These are phyloP conservation scores for Astragalus membranaceus DNA, from an alignment of 306 rosid species.

Conservation along the genomic window DNA sequence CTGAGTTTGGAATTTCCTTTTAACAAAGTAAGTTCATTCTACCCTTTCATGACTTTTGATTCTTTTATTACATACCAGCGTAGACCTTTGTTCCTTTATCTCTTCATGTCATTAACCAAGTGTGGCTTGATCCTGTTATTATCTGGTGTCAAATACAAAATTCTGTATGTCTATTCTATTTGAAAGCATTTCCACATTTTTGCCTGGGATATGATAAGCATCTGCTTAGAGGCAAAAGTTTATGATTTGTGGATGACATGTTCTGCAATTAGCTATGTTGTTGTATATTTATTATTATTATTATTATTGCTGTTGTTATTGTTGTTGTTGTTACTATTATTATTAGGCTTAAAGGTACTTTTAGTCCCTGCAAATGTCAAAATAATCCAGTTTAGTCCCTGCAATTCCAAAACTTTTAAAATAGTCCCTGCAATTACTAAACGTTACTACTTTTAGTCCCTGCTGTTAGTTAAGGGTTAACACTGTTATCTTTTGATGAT, in stretches of 20 bases:
- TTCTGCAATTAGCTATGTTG: background rate
- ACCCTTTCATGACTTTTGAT: constrained; percentile 6
- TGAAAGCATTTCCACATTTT: constrained; percentile 12
- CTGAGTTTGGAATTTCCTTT: constrained; percentile 11
- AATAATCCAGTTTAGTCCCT: too few species aligned
- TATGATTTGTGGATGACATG: background rate
- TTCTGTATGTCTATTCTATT: constrained; percentile 9
- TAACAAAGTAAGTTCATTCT: background rate
- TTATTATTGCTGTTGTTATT: background rate
- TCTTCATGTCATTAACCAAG: background rate
- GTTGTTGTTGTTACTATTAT: background rate
- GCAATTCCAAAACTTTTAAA: too few species aligned
- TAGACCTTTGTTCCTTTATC: background rate
- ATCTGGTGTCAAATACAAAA: constrained; percentile 4
- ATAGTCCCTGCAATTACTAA: too few species aligned
- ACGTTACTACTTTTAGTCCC: too few species aligned
- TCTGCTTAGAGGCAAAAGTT: constrained; percentile 6
- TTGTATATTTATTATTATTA: background rate
- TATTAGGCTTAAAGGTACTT: too few species aligned
- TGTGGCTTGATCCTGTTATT: constrained; percentile 19
- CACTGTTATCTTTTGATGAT: too few species aligned
- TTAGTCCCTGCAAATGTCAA: too few species aligned
- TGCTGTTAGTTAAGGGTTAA: too few species aligned
- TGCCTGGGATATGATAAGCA: background rate
- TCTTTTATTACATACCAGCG: constrained; percentile 2